Base-by-base conservation (phyloP, 2,329 filamentous ascomycete species). In the Byssoonygena ceratinophila region DNA sequence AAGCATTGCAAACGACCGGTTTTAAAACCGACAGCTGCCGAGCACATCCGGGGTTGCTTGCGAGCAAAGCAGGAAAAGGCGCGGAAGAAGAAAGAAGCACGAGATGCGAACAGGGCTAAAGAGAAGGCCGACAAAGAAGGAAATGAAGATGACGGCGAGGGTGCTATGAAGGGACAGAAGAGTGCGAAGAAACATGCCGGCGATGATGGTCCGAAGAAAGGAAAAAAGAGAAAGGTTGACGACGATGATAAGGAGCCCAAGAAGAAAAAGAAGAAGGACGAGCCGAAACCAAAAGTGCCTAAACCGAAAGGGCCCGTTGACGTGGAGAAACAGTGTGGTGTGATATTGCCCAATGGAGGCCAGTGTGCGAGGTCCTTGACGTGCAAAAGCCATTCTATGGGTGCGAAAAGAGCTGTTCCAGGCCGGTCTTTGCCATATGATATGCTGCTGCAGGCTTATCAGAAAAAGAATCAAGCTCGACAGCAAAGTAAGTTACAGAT, bases 401-500 rank as follows among this genome's bases (percentile, higher is more conserved):
- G 90, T 9, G 85, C 90, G 4, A 96, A 96, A 70, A 79, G 90
- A 60, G 85, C 85, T 0, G 90, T 96, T 2, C 85, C 87, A 4
- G 90, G 90, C 0, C 78, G 90, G 56, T 92, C 86, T 41, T 71
- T 94, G 55, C 90, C 90, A 1, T 96, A 96, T 64, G 89, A 95
- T 67, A 92, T 94, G 84, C 74, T 96, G 36, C 76, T 96, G 34
- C 83, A 85, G 12, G 84, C 85, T 6, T 92, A 92, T 63, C 87
- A 92, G 68, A 96, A 97, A 77, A 97, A 96, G 76, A 98, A 98
- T 63, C 92, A 97, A 68, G 92, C 92, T 20, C 94, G 95, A 64
- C 87, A 95, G 72, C 92, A 97, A 69, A 94, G 87, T 90, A 76
- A 71, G 84, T 78, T 40, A 25, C 39, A 43, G 29, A 37, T 55